Evolutionary conservation across 2,329 filamentous ascomycete genomes (phyloP).

Genomic region (Xylaria digitata): DNA sequence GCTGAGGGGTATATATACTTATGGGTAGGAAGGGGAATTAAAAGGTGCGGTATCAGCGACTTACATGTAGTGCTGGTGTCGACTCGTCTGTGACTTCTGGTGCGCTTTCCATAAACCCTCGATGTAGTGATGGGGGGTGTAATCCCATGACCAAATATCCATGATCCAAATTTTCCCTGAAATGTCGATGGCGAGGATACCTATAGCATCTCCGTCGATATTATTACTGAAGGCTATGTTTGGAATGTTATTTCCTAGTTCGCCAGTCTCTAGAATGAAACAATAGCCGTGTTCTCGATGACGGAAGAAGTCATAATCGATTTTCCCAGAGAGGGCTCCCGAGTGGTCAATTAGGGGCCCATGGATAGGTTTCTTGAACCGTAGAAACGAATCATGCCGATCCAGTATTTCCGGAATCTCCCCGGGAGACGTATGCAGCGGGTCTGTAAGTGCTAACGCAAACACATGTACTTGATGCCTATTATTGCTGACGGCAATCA

Average conservation of each 20-base stretch:
- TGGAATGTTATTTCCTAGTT: conserved; percentile 60
- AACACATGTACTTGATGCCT: conserved; percentile 54
- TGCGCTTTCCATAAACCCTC: conserved; percentile 35
- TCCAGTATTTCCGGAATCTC: conserved; percentile 19
- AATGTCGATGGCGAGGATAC: conserved; percentile 64
- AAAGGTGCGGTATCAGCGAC: not conserved
- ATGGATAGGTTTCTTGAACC: conserved; percentile 29
- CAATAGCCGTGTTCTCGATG: conserved; percentile 61
- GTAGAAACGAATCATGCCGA: conserved; percentile 37
- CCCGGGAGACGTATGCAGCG: not conserved
- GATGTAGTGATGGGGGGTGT: conserved; percentile 33
- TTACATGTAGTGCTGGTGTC: conserved; percentile 10
- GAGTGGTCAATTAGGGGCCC: not conserved
- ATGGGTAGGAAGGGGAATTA: not conserved
- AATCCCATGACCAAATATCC: conserved; percentile 61
- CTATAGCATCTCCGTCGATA: conserved; percentile 59
- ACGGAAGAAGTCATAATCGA: conserved; percentile 44
- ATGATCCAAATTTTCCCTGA: conserved; percentile 61
- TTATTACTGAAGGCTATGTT: conserved; percentile 64
- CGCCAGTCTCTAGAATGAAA: conserved; percentile 59
- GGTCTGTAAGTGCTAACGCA: conserved; percentile 49
- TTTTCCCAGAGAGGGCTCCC: conserved; percentile 32
- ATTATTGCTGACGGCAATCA: conserved; percentile 90
- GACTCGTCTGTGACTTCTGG: not conserved
- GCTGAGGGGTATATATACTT: not conserved